Base-by-base conservation (phyloP, 2,329 filamentous ascomycete genomes). In the Nemania sp. region DNA sequence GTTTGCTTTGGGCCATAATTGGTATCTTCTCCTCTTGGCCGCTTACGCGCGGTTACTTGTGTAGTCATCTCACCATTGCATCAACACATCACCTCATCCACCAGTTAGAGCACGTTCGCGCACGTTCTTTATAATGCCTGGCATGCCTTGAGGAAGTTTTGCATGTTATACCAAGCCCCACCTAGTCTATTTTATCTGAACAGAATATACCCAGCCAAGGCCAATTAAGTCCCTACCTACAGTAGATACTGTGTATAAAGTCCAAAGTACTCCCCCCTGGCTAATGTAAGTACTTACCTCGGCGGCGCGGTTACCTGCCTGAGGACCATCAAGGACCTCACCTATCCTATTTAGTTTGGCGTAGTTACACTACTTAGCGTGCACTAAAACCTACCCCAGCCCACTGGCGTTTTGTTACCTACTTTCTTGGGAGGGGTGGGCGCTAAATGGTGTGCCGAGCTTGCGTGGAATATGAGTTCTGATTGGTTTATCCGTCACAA, bases 31-130 rank as follows among this genome's bases (percentile, higher is more conserved):
- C 47, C 17, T 29, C 20, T 29, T 37, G 48, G 13, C 15, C 20
- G 25, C 18, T 29, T 49, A 40, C 17, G 39, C 37, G 9, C 25
- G 18, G 40, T 20, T 15, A 34, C 29, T 34, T 25, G 46, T 48
- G 25, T 35, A 20, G 46, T 17, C 42, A 54, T 54, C 56, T 57
- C 35, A 32, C 69, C 65, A 65, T 65, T 64, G 67, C 67, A 68
- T 69, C 40, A 54, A 55, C 56, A 54, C 42, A 37, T 69, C 65
- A 65, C 67, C 65, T 68, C 67, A 69, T 69, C 68, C 65, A 70
- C 68, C 64, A 57, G 62, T 49, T 63, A 15, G 59, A 68, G 68
- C 70, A 71, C 60, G 60, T 64, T 61, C 15, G 25, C 25, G 25
- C 25, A 29, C 25, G 25, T 29, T 29, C 25, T 29, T 29, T 29